Conservation (phyloP, 352 stramenopile species). For the Pythium dissotocum region DNA sequence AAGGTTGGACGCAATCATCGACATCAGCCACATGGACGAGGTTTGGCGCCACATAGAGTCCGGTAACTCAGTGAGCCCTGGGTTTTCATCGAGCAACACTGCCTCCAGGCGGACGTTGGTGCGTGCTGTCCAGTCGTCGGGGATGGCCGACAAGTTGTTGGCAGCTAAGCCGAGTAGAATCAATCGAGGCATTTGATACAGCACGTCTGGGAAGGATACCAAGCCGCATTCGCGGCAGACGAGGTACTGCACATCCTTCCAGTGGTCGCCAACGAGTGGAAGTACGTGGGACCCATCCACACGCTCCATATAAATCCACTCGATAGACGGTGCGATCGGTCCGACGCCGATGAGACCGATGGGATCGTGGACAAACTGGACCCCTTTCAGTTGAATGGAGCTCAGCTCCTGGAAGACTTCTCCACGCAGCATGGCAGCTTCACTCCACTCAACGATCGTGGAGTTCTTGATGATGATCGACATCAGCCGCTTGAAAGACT, state of each 20-base stretch:
- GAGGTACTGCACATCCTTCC: neutral
- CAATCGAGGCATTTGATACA: neutral
- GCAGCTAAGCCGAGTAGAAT: neutral
- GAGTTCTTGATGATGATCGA: neutral
- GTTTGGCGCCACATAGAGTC: neutral
- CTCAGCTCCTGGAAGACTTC: neutral
- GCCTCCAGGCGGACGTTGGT: neutral
- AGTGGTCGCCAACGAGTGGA: neutral
- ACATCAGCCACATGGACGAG: too few relatives aligned
- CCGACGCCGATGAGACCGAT: neutral
- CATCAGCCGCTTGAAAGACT: neutral
- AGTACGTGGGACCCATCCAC: neutral
- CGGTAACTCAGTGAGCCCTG: neutral
- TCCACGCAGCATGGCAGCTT: neutral
- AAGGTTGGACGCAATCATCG: too few relatives aligned
- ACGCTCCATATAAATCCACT: constrained; percentile 10
- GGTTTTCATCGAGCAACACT: constrained; percentile 1
- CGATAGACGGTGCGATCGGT: neutral
- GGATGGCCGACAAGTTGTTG: neutral
- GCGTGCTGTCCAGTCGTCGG: neutral
- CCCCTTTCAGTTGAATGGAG: neutral
- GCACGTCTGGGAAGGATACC: neutral
- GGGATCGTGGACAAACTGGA: neutral
- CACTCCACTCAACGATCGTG: neutral
- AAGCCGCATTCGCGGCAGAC: constrained; percentile 12